Conservation (phyloP, 2,329 filamentous ascomycete species). For the Fusarium acutatum region DNA sequence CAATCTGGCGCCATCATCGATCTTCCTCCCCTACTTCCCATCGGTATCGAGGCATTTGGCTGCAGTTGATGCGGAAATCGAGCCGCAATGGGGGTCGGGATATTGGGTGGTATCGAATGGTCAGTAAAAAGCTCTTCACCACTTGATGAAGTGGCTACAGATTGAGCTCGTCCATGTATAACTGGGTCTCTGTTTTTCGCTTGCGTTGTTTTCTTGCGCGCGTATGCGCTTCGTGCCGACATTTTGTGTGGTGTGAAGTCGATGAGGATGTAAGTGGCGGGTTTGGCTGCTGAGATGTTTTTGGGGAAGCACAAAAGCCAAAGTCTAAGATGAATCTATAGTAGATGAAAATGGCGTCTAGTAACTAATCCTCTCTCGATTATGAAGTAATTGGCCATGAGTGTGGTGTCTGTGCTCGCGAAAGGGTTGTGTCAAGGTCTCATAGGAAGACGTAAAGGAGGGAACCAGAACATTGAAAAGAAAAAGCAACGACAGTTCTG, state of each 20-base stretch:
- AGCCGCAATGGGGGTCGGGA: slow-evolving; percentile 53
- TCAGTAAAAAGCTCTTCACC: slow-evolving; percentile 52
- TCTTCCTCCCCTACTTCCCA: background rate
- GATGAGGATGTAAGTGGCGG: background rate
- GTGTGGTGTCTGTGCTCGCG: background rate
- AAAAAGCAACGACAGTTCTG: background rate
- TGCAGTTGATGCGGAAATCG: slow-evolving; percentile 49
- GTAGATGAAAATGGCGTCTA: background rate
- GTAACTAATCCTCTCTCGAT: too few relatives aligned
- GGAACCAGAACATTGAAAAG: background rate
- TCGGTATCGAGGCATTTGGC: background rate
- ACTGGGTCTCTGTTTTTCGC: slow-evolving; percentile 47
- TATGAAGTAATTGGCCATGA: background rate
- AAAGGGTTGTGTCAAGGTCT: background rate
- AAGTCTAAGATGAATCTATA: background rate
- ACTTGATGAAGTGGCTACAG: slow-evolving; percentile 49
- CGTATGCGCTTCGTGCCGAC: slow-evolving; percentile 67
- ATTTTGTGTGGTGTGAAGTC: slow-evolving; percentile 45
- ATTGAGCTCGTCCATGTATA: slow-evolving; percentile 45
- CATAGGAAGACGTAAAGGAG: background rate
- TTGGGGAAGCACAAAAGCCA: background rate
- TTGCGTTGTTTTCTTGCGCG: slow-evolving; percentile 66
- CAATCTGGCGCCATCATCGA: slow-evolving; percentile 29
- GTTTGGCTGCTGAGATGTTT: background rate
- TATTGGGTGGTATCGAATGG: slow-evolving; percentile 46